phyloP scores from a whole-genome alignment of 345 rosid genomes.

The Populus nigra region DNA sequence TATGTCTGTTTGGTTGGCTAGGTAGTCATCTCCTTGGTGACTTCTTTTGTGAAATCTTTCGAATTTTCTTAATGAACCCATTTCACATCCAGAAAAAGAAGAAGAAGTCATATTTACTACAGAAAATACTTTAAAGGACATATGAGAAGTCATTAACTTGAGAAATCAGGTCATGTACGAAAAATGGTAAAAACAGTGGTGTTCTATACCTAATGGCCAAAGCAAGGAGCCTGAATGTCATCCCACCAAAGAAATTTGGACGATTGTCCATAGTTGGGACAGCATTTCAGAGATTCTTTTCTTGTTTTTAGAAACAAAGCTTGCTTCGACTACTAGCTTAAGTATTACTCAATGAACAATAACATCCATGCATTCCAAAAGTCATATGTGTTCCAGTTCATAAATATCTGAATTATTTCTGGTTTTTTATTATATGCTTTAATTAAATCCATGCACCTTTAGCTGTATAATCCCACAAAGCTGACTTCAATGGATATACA shows the following conservation, averaged over 20 bases:
- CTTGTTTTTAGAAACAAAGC: constrained; percentile 18
- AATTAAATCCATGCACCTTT: background rate
- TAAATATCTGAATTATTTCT: background rate
- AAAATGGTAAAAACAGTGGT: background rate
- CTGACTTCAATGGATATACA: constrained; percentile 6
- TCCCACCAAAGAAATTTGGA: constrained; percentile 7
- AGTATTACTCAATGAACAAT: background rate
- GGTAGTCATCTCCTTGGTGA: background rate
- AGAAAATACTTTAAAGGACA: background rate
- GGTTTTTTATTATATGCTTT: background rate
- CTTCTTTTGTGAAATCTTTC: background rate
- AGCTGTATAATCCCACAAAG: background rate
- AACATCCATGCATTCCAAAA: background rate
- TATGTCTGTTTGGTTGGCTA: background rate
- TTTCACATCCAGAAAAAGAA: background rate
- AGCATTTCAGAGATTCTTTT: constrained; percentile 20
- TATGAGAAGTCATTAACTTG: background rate
- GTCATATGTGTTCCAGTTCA: background rate
- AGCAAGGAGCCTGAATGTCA: background rate
- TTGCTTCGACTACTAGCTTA: constrained; percentile 8
- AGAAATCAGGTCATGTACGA: background rate
- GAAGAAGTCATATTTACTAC: background rate
- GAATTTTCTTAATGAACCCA: background rate
- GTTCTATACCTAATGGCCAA: background rate
- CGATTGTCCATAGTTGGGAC: constrained; percentile 13